These are phyloP conservation scores for Globisporangium irregulare DNA, from an alignment of 352 stramenopile species.

Conservation along the genomic window DNA sequence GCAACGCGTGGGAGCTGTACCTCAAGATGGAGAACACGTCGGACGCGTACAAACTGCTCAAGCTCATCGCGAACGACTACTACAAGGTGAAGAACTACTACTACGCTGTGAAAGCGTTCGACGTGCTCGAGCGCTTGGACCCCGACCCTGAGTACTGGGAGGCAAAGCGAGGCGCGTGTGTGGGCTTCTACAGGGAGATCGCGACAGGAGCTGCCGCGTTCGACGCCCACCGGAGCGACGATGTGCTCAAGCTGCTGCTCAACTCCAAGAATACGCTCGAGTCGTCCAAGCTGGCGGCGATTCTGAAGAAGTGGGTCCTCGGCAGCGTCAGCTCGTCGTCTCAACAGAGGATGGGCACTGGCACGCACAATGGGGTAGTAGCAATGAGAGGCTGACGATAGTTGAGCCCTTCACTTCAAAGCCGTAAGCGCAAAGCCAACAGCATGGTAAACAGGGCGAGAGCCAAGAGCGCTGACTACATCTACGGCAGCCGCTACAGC, in stretches of 20 bases:
- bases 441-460: too few species aligned
- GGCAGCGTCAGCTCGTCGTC: background rate
- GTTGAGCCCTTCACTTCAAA: too few species aligned
- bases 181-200: conserved; percentile 63
- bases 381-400: background rate
- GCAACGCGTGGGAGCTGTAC: conserved; percentile 63
- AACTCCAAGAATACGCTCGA: conserved; percentile 58
- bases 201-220: conserved; percentile 29
- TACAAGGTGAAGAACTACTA: conserved; percentile 63
- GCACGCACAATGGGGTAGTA: background rate
- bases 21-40: conserved; percentile 47
- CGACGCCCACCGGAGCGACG: conserved; percentile 29
- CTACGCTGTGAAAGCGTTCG: conserved; percentile 66
- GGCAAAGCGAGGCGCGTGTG: conserved; percentile 63
- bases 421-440: too few species aligned
- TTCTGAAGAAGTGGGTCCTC: conserved; percentile 42
- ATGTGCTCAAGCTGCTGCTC: conserved; percentile 48
- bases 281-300: conserved; percentile 37
- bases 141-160: conserved; percentile 75
- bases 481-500: too few species aligned
- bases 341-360: background rate
- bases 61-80: conserved; percentile 68
- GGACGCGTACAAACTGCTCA: conserved; percentile 49
- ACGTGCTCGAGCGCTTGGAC: conserved; percentile 70
- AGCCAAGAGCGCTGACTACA: too few species aligned